phyloP scores from a whole-genome alignment of 1,284 basidiomycete species.

The Papiliotrema flavescens region DNA sequence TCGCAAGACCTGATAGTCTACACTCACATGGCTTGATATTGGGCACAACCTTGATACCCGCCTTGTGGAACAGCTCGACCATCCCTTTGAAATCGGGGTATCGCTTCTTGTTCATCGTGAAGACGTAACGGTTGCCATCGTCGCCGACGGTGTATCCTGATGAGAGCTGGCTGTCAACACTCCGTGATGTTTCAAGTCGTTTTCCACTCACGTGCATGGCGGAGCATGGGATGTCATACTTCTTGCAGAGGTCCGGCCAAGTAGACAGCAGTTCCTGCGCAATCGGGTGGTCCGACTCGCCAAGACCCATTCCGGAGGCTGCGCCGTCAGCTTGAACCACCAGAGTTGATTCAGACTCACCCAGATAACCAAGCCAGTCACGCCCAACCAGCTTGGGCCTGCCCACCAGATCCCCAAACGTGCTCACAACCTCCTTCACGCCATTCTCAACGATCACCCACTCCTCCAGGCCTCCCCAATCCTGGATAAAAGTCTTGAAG shows the following conservation, averaged over 20 bases:
- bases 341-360: constrained; percentile 13
- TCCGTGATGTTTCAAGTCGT: not conserved
- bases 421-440: constrained; percentile 38
- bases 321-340: not conserved
- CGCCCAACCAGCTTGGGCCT: constrained; percentile 45
- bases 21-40: constrained; percentile 50
- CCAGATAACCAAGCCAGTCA: constrained; percentile 50
- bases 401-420: constrained; percentile 45
- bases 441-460: constrained; percentile 46
- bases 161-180: constrained; percentile 30
- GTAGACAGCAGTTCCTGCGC: constrained; percentile 48
- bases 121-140: constrained; percentile 48
- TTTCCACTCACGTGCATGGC: constrained; percentile 40
- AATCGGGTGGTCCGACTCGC: constrained; percentile 46
- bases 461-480: constrained; percentile 50
- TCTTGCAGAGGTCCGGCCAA: constrained; percentile 48
- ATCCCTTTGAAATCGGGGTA: constrained; percentile 51
- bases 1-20: no score
- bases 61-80: constrained; percentile 44
- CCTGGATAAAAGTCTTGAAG: constrained; percentile 48
- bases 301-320: constrained; percentile 48
- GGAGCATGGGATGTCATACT: constrained; percentile 50
- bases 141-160: constrained; percentile 49
- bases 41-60: constrained; percentile 50
- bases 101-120: constrained; percentile 49